Evolutionary conservation across 495 filamentous ascomycete species (phyloP), one percentile per base, ranked within the genome.

Genomic region (Penicillium parvum): DNA sequence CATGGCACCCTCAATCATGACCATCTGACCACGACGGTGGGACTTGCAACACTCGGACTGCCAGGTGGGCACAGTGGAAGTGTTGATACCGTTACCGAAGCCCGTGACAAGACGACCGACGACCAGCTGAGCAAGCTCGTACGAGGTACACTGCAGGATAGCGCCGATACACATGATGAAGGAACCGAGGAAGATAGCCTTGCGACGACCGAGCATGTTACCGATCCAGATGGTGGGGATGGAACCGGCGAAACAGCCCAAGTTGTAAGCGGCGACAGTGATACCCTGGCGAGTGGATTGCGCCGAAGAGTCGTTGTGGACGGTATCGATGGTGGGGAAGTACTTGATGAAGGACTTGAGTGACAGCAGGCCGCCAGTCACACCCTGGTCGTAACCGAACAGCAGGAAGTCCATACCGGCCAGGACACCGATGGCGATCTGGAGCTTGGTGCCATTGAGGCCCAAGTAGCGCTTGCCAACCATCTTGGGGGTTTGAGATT

Each of bases 1-100:
- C 60, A 86, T 69, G 11, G 83, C 68, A 27, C 79, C 84, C 60
- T 88, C 83, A 37, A 90, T 82, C 84, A 88, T 88, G 58, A 90
- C 82, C 52, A 90, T 68, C 49, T 84, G 83, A 10, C 86, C 86
- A 53, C 84, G 76, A 36, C 78, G 76, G 48, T 88, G 82, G 3
- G 85, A 74, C 49, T 82, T 85, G 34, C 82, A 83, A 37, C 82
- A 86, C 58, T 91, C 57, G 1, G 84, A 85, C 52, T 88, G 85
- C 83, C 84, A 90, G 1, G 81, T 84, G 0, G 86, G 85, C 9
- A 87, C 78, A 1, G 79, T 84, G 0, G 79, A 76, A 2, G 81
- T 81, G 49, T 81, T 82, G 58, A 84, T 73, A 30, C 77, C 76
- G 43, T 78, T 78, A 26, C 83, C 83, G 25, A 86, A 72, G 5